phyloP scores from a whole-genome alignment of 768 basidiomycete species.

The Boletus subparvulus region DNA sequence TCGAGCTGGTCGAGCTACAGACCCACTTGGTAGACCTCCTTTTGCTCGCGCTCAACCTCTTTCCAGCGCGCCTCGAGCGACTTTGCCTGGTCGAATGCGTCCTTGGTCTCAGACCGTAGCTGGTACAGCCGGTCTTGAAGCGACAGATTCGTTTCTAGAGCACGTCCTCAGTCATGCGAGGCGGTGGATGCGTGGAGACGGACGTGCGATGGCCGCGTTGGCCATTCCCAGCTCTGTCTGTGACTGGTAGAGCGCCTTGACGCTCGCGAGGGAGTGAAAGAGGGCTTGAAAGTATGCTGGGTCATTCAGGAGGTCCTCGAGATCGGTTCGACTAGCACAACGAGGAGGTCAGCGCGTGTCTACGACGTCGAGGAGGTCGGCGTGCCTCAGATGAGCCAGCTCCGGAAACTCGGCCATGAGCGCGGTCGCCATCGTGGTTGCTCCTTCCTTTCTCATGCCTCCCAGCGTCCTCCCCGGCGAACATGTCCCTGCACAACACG shows the following conservation, averaged over 20 bases:
- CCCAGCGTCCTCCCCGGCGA: constrained; percentile 80
- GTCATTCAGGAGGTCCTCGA: constrained; percentile 86
- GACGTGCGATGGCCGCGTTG: constrained; percentile 85
- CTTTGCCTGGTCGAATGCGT: constrained; percentile 86
- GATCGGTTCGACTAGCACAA: constrained; percentile 69
- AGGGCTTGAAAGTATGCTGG: constrained; percentile 84
- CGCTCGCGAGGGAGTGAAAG: constrained; percentile 74
- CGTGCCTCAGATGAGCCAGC: constrained; percentile 69
- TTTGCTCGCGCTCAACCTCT: constrained; percentile 85
- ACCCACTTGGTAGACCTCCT: constrained; percentile 80
- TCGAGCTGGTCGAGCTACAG: background rate
- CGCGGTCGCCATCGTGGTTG: constrained; percentile 34
- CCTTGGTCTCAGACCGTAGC: constrained; percentile 79
- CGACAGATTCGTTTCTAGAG: constrained; percentile 68
- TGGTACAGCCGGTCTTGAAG: constrained; percentile 75
- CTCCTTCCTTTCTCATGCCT: constrained; percentile 38
- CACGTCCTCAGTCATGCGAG: constrained; percentile 9
- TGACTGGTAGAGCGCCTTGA: constrained; percentile 71
- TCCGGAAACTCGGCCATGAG: constrained; percentile 70
- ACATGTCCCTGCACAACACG: constrained; percentile 65
- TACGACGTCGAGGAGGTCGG: constrained; percentile 4
- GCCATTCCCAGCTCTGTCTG: constrained; percentile 79
- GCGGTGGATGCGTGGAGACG: constrained; percentile 31
- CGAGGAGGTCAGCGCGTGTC: constrained; percentile 8
- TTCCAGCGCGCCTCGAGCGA: constrained; percentile 79